Evolutionary conservation across 75 land plant genomes (phyloP), one percentile per base, ranked within the genome.

Genomic region (Selaginella tamariscina): DNA sequence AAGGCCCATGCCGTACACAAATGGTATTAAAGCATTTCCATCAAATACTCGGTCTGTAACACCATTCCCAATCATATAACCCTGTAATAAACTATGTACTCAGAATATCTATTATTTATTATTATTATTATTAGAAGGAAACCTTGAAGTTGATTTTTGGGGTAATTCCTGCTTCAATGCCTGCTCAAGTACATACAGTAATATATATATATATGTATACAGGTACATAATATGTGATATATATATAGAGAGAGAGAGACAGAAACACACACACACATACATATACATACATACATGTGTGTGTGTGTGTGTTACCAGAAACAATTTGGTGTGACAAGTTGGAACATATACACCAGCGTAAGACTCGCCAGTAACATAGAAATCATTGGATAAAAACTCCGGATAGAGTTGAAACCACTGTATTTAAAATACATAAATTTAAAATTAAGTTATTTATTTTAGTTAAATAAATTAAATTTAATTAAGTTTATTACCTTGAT

Each of bases 281-380:
- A n/a, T n/a, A n/a, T n/a, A n/a, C n/a, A n/a, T n/a, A n/a, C n/a
- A n/a, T n/a, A n/a, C n/a, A n/a, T n/a, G n/a, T n/a, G n/a, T n/a
- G n/a, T n/a, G n/a, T n/a, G n/a, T n/a, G n/a, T n/a, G n/a, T n/a
- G n/a, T n/a, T 49, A 49, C 54, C 54, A 49, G 11, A 11, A 49
- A 49, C 54, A 49, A 49, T 49, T 49, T 49, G 88, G 94, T 94
- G 68, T 81, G 69, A 23, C 72, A 84, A 56, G 90, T 89, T 15
- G 98, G 98, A 24, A 93, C 87, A 70, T 89, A 89, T 23, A 89
- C 72, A 33, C 98, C 98, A 26, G 90, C 95, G 77, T 83, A 93
- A 27, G 98, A 93, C 64, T 93, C 98, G 2, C 98, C 98, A 21
- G 87, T 29, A 27, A 93, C 80, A 59, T 74, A 92, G 73, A 92